A percentile compares a stretch with the other conserved stretches of the same genome.
Evolutionary conservation across 1,139 yeast genomes (phyloP).

Genomic region (Lodderomyces jiufengensis): DNA sequence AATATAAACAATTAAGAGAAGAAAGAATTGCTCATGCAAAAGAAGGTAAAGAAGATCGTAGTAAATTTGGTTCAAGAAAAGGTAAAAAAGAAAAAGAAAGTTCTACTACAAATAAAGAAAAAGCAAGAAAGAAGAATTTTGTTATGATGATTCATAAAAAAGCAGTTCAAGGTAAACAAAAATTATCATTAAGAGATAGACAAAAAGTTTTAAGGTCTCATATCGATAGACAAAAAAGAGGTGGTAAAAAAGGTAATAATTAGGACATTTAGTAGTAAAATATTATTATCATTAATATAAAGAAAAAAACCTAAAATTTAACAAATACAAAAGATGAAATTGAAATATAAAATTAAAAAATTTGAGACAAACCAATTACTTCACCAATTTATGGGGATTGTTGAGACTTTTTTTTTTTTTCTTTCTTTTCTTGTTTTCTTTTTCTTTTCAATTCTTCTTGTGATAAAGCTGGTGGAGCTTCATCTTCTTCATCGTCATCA

Average conservation of each 20-base stretch:
- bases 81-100: conserved; percentile 78
- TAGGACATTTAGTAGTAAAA: no score
- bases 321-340: background rate
- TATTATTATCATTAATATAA: no score
- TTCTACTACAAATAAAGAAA: conserved; percentile 92
- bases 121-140: conserved; percentile 97
- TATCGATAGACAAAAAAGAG: conserved; percentile 83
- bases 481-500: conserved; percentile 3
- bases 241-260: conserved; percentile 36
- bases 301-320: background rate
- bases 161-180: conserved; percentile 91
- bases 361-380: background rate
- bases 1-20: conserved; percentile 82
- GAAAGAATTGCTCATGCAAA: conserved; percentile 82
- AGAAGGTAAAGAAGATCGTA: conserved; percentile 94
- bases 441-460: conserved; percentile 9
- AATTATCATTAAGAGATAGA: conserved; percentile 83
- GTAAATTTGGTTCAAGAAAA: conserved; percentile 81
- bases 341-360: background rate
- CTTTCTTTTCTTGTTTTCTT: conserved; percentile 16
- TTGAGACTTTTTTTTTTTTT: conserved; percentile 19
- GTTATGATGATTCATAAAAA: conserved; percentile 97
- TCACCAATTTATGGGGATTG: conserved; percentile 3
- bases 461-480: conserved; percentile 1
- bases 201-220: conserved; percentile 86